Evolutionary conservation across 1,139 yeast genomes (phyloP).

Genomic region (Sugiyamaella grinbergsii): DNA sequence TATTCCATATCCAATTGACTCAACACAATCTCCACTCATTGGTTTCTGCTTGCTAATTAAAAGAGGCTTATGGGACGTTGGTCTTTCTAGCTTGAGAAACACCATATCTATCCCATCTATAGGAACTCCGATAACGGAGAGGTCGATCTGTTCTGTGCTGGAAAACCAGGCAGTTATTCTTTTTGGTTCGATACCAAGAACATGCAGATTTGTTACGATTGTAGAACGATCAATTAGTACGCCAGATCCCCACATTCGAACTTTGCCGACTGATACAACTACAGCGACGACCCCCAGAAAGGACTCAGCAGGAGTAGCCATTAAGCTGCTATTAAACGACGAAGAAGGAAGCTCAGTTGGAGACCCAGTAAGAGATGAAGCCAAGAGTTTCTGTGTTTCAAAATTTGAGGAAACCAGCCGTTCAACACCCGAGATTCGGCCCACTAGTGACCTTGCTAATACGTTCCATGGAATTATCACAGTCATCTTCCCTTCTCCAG

Average conservation of each 20-base stretch:
- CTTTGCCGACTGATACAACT: constrained; percentile 32
- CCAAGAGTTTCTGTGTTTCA: background rate
- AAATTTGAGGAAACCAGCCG: constrained; percentile 3
- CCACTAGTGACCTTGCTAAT: background rate
- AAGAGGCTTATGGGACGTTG: constrained; percentile 23
- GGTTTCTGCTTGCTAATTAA: constrained; percentile 17
- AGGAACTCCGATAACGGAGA: constrained; percentile 38
- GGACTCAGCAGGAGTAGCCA: constrained; percentile 18
- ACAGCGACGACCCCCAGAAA: constrained; percentile 32
- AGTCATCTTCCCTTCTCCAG: constrained; percentile 65
- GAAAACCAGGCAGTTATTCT: constrained; percentile 37
- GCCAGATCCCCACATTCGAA: constrained; percentile 52
- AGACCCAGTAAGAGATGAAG: background rate
- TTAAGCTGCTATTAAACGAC: background rate
- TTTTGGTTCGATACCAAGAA: constrained; percentile 37
- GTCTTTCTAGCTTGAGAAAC: constrained; percentile 34
- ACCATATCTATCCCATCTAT: constrained; percentile 44
- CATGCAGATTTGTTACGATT: constrained; percentile 52
- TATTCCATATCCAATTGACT: constrained; percentile 61
- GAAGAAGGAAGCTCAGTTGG: background rate
- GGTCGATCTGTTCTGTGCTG: constrained; percentile 23
- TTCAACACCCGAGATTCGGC: constrained; percentile 2
- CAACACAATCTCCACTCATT: constrained; percentile 46
- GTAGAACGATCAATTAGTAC: constrained; percentile 42
- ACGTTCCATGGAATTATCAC: constrained; percentile 54